phyloP scores from a whole-genome alignment of 1,139 yeast genomes.

The Diutina rugosa region DNA sequence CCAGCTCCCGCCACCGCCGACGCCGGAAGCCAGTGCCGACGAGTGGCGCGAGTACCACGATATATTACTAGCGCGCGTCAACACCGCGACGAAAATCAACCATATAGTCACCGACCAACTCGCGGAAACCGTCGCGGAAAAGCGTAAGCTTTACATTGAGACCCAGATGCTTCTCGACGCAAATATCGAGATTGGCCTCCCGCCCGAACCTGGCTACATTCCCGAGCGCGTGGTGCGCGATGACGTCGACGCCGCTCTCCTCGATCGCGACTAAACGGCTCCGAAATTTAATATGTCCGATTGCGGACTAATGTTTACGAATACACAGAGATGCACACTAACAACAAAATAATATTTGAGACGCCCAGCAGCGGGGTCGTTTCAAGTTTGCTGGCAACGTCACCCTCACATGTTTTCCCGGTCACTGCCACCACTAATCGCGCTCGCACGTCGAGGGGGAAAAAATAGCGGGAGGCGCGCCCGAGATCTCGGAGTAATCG shows the following conservation, averaged over 20 bases:
- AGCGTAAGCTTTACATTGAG: neutral
- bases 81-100: neutral
- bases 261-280: neutral
- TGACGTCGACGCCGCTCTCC: neutral
- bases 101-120: neutral
- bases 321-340: no score
- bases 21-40: neutral
- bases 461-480: no score
- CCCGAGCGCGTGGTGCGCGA: conserved; percentile 2
- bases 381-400: no score
- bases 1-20: neutral
- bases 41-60: neutral
- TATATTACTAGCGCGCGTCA: neutral
- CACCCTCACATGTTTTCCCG: no score
- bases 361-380: no score
- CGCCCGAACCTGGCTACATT: neutral
- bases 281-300: no score
- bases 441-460: no score
- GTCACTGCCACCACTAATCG: no score
- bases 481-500: neutral
- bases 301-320: no score
- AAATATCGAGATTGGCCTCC: neutral
- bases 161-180: conserved; percentile 1
- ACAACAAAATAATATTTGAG: no score
- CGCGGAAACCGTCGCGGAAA: neutral